Percentiles rank a stretch among this genome's conserved stretches.
phyloP scores from a whole-genome alignment of 768 basidiomycete genomes.

The Russula virescens region DNA sequence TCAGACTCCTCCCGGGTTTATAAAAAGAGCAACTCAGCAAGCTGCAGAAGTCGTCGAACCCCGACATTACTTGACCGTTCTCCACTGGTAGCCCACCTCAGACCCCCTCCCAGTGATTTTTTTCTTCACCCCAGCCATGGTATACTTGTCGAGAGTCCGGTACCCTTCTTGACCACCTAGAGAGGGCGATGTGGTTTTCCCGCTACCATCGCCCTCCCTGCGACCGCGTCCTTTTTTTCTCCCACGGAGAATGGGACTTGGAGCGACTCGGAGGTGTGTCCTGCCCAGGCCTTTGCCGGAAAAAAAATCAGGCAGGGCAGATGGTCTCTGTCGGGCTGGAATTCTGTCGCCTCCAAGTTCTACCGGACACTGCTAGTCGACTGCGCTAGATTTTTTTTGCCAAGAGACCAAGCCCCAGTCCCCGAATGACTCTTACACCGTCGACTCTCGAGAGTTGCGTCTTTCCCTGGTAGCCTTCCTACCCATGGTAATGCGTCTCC shows the following conservation, averaged over 20 bases:
- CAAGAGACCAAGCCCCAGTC: not conserved
- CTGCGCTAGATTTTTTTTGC: not conserved
- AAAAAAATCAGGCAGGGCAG: not conserved
- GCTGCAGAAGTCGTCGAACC: constrained; percentile 5
- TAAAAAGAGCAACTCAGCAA: constrained; percentile 20
- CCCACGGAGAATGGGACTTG: not conserved
- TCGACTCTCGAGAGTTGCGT: not conserved
- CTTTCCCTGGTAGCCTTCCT: constrained; percentile 30
- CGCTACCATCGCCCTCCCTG: no score
- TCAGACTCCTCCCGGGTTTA: constrained; percentile 19
- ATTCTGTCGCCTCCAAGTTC: not conserved
- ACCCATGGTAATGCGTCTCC: constrained; percentile 28
- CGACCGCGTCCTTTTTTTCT: not conserved
- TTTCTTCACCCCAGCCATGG: not conserved
- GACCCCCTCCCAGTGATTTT: not conserved
- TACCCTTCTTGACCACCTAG: not conserved
- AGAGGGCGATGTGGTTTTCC: not conserved
- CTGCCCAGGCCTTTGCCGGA: not conserved
- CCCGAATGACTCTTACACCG: not conserved
- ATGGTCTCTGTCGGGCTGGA: not conserved
- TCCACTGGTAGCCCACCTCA: no score
- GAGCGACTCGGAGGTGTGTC: not conserved
- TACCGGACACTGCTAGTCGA: not conserved
- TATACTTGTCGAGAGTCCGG: not conserved
- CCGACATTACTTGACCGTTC: no score